Conservation (phyloP, 2,329 filamentous ascomycete genomes). For the Exutisphaerella laricina region DNA sequence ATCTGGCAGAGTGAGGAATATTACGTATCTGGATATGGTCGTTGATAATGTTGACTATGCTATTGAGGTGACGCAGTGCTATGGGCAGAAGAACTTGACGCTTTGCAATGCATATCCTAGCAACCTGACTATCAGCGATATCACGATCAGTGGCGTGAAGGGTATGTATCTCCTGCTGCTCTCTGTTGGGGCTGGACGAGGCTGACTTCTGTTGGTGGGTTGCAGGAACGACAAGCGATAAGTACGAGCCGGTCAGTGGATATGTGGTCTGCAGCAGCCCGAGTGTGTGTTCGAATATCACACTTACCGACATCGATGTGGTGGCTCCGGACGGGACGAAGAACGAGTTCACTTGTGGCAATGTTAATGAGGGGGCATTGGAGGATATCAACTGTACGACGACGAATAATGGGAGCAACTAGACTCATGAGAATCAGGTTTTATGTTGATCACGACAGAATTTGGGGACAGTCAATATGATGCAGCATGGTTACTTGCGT, state of each 20-base stretch:
- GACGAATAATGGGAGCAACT: conserved; percentile 16
- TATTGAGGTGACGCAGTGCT: conserved; percentile 61
- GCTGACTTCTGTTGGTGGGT: too few species aligned
- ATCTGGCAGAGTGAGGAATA: conserved; percentile 56
- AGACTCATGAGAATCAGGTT: too few species aligned
- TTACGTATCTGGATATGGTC: conserved; percentile 60
- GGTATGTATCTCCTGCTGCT: too few species aligned
- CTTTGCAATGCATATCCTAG: conserved; percentile 56
- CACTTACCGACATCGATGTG: conserved; percentile 26
- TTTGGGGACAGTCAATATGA: too few species aligned
- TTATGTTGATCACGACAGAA: too few species aligned
- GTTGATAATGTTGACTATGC: conserved; percentile 60
- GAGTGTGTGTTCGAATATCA: conserved; percentile 49
- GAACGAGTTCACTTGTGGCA: conserved; percentile 30
- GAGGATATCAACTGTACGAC: conserved; percentile 30
- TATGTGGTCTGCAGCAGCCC: conserved; percentile 42
- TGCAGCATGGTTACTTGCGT: too few species aligned
- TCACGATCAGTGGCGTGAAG: conserved; percentile 52
- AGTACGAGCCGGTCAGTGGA: conserved; percentile 39
- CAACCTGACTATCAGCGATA: conserved; percentile 50
- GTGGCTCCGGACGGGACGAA: conserved; percentile 23
- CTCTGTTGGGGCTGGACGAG: too few species aligned
- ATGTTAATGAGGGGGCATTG: conserved; percentile 29
- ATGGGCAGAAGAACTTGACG: conserved; percentile 57
- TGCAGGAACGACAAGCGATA: conserved; percentile 41